These are phyloP conservation scores for Cutaneotrichosporon dermatis DNA, from an alignment of 1,284 basidiomycete genomes.

Conservation along the genomic window DNA sequence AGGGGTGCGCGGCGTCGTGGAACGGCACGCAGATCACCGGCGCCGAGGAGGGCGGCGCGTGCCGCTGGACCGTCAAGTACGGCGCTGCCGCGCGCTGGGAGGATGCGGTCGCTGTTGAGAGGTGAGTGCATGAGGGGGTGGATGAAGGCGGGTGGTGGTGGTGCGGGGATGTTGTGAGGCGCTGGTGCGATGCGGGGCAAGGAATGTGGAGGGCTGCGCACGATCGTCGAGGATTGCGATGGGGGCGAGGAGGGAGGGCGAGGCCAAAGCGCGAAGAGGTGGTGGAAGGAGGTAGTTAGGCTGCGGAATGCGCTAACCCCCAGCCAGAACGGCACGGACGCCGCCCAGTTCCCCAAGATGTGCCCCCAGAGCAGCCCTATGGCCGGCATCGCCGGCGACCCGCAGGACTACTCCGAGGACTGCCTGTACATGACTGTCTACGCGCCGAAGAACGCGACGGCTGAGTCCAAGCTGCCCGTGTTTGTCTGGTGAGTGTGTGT, in stretches of 20 bases:
- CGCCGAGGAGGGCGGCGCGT: conserved; percentile 12
- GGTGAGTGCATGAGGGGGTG: conserved; percentile 15
- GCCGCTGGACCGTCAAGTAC: conserved; percentile 39
- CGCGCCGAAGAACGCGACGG: conserved; percentile 21
- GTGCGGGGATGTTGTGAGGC: neutral
- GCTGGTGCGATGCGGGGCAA: no score
- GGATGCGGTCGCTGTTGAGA: conserved; percentile 8
- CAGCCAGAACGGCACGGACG: conserved; percentile 43
- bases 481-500: conserved; percentile 57
- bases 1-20: conserved; percentile 3
- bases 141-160: neutral
- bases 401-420: neutral
- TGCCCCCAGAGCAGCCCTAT: conserved; percentile 58
- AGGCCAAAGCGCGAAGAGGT: conserved; percentile 16
- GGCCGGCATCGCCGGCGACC: conserved; percentile 45
- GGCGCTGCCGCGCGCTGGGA: conserved; percentile 34
- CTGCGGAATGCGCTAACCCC: neutral
- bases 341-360: conserved; percentile 58
- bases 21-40: conserved; percentile 16
- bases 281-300: neutral
- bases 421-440: conserved; percentile 4
- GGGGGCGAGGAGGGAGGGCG: no score
- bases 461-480: conserved; percentile 50
- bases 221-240: no score
- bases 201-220: no score